Base-by-base conservation (phyloP, 2,329 filamentous ascomycete genomes). In the Dryadomyces quercivorus region DNA sequence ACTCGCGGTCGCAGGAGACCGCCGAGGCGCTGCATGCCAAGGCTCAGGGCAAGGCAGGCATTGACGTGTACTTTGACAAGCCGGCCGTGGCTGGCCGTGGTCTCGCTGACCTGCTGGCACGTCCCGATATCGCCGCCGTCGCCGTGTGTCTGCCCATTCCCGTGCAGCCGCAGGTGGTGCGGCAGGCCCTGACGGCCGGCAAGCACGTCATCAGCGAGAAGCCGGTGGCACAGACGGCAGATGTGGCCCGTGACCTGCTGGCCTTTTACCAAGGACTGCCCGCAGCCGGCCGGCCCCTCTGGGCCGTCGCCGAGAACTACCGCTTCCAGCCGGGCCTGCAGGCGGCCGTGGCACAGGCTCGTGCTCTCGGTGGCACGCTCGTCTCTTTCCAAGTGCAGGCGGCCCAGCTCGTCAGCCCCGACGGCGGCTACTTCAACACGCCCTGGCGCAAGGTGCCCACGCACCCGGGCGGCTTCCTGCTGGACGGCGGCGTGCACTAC, bases 401-500 rank as follows among this genome's bases (percentile, higher is more conserved):
- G 54, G 70, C 72, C 56, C 64, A 63, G 0, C 62, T 40, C 16
- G 50, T 43, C 15, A 21, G 68, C 54, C 63, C 60, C 13, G 65
- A 64, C 44, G 69, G 72, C 61, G 73, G 74, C 64, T 80, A 74
- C 63, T 75, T 53, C 34, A 70, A 74, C 50, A 80, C 77, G 3
- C 59, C 69, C 26, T 80, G 67, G 87, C 80, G 87, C 54, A 84
- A 84, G 65, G 75, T 70, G 54, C 86, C 86, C 1, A 73, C 77
- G 52, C 79, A 88, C 64, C 85, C 89, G 67, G 87, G 86, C 54
- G 86, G 87, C 0, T 90, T 89, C 64, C 66, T 90, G 54, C 77
- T 91, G 2, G 86, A 91, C 63, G 85, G 80, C 15, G 86, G 87
- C 46, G 84, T 91, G 26, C 87, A 91, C 66, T 83, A 80, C 57